Evolutionary conservation across 139 green algal species (phyloP).

Genomic region (Picochlorum costavermella): DNA sequence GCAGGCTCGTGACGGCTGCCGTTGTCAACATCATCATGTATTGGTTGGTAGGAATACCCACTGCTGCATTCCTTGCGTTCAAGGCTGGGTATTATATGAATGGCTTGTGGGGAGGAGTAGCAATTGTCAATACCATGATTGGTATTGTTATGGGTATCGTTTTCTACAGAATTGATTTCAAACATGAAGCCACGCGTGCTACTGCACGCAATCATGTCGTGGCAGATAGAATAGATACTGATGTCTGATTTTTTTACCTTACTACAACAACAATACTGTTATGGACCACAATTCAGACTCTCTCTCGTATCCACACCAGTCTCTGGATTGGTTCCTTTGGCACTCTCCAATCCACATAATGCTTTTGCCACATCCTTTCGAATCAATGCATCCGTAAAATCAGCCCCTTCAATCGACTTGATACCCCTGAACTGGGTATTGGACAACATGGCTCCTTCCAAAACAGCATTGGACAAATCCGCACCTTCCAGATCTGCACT

Average conservation of each 20-base stretch:
- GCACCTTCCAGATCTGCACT: conserved; percentile 54
- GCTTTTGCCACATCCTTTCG: conserved; percentile 53
- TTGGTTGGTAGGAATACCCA: background rate
- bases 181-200: background rate
- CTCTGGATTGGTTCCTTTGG: conserved; percentile 60
- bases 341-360: conserved; percentile 56
- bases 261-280: background rate
- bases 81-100: background rate
- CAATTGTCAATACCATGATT: background rate
- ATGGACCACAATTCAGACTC: conserved; percentile 54
- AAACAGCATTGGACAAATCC: conserved; percentile 64
- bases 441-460: conserved; percentile 60
- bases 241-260: conserved; percentile 3
- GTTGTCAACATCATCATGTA: conserved; percentile 1
- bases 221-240: background rate
- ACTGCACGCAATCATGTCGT: background rate
- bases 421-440: conserved; percentile 53
- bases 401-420: conserved; percentile 34
- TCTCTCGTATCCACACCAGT: conserved; percentile 71
- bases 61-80: background rate
- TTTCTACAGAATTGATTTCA: background rate
- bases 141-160: background rate
- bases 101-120: background rate
- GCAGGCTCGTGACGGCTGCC: background rate
- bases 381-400: conserved; percentile 58